A percentile compares a stretch with the other conserved stretches of the same genome.
These are phyloP conservation scores for Phialophora chinensis DNA, from an alignment of 2,329 filamentous ascomycete genomes.

Conservation along the genomic window DNA sequence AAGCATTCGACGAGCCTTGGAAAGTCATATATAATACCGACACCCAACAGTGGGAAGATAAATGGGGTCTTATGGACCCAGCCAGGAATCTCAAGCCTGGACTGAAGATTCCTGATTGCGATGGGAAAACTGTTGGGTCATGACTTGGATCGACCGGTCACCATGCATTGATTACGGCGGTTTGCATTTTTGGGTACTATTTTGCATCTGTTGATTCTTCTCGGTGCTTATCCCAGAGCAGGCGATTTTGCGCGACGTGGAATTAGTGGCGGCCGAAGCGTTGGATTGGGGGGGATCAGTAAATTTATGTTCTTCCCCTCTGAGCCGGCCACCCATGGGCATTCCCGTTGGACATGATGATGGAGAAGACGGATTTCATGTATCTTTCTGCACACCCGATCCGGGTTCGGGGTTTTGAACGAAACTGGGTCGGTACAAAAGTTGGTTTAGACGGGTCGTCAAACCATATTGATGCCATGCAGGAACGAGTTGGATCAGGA, in stretches of 20 bases:
- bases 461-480: not conserved
- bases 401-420: not conserved
- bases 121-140: slow-evolving; percentile 67
- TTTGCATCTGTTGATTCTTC: not conserved
- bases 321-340: not conserved
- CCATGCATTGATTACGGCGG: not conserved
- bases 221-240: not conserved
- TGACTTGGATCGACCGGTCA: slow-evolving; percentile 9
- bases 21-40: slow-evolving; percentile 75
- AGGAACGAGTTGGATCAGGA: not conserved
- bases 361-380: not conserved
- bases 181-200: not conserved
- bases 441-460: not conserved
- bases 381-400: not conserved
- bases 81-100: slow-evolving; percentile 83
- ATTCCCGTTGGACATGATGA: not conserved
- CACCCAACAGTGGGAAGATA: slow-evolving; percentile 84
- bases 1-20: slow-evolving; percentile 96
- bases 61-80: slow-evolving; percentile 91
- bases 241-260: not conserved
- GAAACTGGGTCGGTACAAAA: not conserved
- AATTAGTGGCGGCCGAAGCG: not conserved
- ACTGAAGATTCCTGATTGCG: slow-evolving; percentile 85
- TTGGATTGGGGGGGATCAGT: not conserved
- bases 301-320: not conserved